These are phyloP conservation scores for Fagopyrum tataricum DNA, from an alignment of 148 eudicot genomes.

Conservation along the genomic window DNA sequence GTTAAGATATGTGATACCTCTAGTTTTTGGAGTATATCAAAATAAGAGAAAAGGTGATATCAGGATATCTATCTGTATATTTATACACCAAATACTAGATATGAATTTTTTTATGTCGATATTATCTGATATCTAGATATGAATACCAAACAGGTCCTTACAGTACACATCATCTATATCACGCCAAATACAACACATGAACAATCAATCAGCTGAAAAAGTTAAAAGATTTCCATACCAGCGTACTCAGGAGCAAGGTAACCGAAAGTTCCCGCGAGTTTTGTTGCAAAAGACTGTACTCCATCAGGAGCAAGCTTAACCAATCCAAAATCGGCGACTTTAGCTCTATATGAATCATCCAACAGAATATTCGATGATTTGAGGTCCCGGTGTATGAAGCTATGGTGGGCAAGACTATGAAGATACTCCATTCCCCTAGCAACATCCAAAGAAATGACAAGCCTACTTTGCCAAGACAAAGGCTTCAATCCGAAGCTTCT, in stretches of 20 bases:
- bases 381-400: conserved; percentile 73
- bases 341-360: conserved; percentile 62
- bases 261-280: conserved; percentile 82
- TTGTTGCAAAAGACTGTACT: conserved; percentile 58
- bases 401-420: conserved; percentile 57
- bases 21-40: too few species aligned
- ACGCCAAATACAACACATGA: neutral
- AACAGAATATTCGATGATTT: conserved; percentile 68
- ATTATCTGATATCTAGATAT: too few species aligned
- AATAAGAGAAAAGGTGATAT: too few species aligned
- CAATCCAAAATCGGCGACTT: conserved; percentile 71
- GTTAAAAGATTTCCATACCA: conserved; percentile 29
- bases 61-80: too few species aligned
- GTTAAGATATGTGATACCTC: too few species aligned
- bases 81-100: too few species aligned
- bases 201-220: neutral
- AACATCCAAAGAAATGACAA: conserved; percentile 61
- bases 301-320: conserved; percentile 75
- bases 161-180: neutral
- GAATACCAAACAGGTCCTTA: too few species aligned
- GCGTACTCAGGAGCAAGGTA: conserved; percentile 88
- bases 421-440: conserved; percentile 78
- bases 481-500: conserved; percentile 43
- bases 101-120: too few species aligned
- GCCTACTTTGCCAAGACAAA: conserved; percentile 55